Conservation (phyloP, 192 early-diverging fungal genomes). For the Podila clonocystis region DNA sequence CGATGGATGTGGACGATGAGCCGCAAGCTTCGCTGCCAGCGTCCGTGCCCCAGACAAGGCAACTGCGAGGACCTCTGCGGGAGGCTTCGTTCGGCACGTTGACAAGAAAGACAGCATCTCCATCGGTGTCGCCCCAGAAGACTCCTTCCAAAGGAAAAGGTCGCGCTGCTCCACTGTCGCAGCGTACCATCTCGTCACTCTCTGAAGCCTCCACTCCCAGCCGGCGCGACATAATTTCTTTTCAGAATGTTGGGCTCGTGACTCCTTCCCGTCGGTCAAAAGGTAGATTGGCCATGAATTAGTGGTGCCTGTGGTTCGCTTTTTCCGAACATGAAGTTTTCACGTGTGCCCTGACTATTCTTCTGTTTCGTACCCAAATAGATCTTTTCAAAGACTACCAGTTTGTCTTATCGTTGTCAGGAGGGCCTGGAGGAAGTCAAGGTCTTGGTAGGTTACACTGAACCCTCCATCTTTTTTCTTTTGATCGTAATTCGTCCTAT, state of each 20-base stretch:
- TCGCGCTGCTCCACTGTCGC: not conserved
- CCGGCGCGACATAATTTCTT: constrained; percentile 13
- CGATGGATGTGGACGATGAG: constrained; percentile 15
- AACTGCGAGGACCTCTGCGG: not conserved
- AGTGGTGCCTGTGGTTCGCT: not conserved
- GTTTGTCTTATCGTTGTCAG: constrained; percentile 24
- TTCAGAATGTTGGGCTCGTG: not conserved
- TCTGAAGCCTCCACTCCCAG: constrained; percentile 10
- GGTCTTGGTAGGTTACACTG: not conserved
- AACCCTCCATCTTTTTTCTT: not conserved
- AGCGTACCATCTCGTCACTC: not conserved
- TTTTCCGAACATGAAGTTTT: not conserved
- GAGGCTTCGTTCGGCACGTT: not conserved
- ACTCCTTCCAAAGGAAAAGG: constrained; percentile 23
- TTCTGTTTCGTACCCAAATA: not conserved
- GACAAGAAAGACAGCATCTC: not conserved
- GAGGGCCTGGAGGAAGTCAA: not conserved
- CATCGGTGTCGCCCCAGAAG: constrained; percentile 5
- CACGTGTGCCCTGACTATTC: not conserved
- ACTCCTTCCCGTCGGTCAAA: constrained; percentile 20
- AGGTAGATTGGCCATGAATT: not conserved
- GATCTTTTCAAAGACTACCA: constrained; percentile 22
- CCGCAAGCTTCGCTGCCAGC: not conserved
- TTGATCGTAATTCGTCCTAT: not conserved
- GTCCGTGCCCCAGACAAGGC: not conserved